Conservation (phyloP, 177 flowering plant species). For the Tripterygium wilfordii region DNA sequence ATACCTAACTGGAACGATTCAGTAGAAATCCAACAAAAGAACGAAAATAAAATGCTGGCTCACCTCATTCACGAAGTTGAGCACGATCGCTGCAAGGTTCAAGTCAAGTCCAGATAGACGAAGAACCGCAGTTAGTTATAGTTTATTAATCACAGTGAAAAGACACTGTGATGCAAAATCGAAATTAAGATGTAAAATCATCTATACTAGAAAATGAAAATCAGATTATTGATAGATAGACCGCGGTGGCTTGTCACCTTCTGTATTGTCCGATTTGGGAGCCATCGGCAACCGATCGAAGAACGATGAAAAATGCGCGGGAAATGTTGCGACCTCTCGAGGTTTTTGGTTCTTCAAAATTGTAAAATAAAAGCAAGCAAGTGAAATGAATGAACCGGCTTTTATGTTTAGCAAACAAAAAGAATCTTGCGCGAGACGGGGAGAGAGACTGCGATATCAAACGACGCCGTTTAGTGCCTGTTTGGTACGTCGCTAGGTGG, state of each 20-base stretch:
- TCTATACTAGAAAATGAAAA: not conserved
- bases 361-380: too few species aligned
- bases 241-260: conserved; percentile 25
- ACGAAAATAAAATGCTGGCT: not conserved
- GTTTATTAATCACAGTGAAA: not conserved
- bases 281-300: conserved; percentile 37
- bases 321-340: conserved; percentile 16
- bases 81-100: conserved; percentile 52
- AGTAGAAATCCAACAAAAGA: not conserved
- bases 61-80: conserved; percentile 79
- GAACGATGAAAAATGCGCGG: conserved; percentile 24
- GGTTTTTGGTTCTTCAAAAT: too few species aligned
- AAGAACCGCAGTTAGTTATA: too few species aligned
- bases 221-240: not conserved
- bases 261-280: conserved; percentile 57
- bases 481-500: too few species aligned
- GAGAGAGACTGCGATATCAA: too few species aligned
- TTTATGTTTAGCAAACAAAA: too few species aligned
- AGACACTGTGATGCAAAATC: not conserved
- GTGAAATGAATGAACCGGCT: too few species aligned
- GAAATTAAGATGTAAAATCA: not conserved
- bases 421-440: too few species aligned
- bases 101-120: not conserved
- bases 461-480: too few species aligned
- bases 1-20: too few species aligned